Percentiles rank a stretch among this genome's conserved stretches.
These are phyloP conservation scores for Lactifluus piperatus DNA, from an alignment of 768 basidiomycete genomes.

Conservation along the genomic window DNA sequence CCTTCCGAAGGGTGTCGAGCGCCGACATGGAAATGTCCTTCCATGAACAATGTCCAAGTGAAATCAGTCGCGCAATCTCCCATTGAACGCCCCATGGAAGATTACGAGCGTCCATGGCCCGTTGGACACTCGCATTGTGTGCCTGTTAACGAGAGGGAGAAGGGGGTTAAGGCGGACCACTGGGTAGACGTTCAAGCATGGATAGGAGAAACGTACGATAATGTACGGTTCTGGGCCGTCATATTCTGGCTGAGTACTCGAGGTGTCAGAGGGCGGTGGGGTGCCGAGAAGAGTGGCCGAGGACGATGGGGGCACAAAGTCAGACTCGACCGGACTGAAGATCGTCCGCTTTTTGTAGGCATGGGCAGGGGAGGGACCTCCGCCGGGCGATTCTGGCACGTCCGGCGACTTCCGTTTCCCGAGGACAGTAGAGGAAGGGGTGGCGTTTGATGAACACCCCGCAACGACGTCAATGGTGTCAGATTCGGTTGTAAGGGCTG, in stretches of 20 bases:
- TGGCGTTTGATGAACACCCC: background rate
- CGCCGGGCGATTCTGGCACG: background rate
- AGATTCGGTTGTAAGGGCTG: background rate
- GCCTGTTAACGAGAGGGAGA: background rate
- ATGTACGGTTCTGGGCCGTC: background rate
- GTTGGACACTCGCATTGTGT: constrained; percentile 1
- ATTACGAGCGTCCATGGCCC: constrained; percentile 7
- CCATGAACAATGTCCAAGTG: constrained; percentile 25
- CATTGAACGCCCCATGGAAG: constrained; percentile 39
- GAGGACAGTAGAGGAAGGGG: background rate
- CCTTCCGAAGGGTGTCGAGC: constrained; percentile 24
- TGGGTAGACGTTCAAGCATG: no score
- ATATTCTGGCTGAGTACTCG: background rate
- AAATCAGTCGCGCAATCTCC: constrained; percentile 41
- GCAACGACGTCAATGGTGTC: background rate
- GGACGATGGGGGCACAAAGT: background rate
- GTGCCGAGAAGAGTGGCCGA: background rate
- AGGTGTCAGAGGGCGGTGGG: background rate
- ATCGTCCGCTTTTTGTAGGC: background rate
- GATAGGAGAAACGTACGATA: background rate
- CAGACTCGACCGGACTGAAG: background rate
- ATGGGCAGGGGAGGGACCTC: background rate
- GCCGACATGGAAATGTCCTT: constrained; percentile 25
- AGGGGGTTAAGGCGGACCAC: no score
- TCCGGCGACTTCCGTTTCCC: constrained; percentile 12